Evolutionary conservation across 176 grass and related monocot genomes (phyloP).

Genomic region (Melocanna baccifera): DNA sequence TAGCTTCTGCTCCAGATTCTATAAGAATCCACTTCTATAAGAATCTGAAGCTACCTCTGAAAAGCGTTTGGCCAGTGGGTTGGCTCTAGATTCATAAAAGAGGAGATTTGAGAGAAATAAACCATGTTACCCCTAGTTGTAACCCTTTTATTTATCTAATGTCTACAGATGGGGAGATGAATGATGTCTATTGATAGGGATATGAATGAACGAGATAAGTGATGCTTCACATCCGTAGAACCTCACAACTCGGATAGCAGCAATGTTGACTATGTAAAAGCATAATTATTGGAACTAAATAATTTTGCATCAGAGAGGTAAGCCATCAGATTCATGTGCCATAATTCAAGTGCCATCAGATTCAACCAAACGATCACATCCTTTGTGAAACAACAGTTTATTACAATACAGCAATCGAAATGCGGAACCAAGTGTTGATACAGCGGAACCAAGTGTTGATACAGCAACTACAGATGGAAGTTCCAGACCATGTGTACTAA

Average conservation of each 20-base stretch:
- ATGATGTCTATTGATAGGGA: not conserved
- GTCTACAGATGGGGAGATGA: not conserved
- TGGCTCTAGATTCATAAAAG: too few relatives aligned
- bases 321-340: constrained; percentile 3
- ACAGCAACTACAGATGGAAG: constrained; percentile 1
- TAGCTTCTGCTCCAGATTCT: too few relatives aligned
- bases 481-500: constrained; percentile 21
- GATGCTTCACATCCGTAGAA: not conserved
- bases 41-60: too few relatives aligned
- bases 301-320: constrained; percentile 9
- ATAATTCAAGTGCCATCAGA: too few relatives aligned
- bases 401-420: constrained; percentile 37
- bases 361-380: constrained; percentile 7
- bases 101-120: too few relatives aligned
- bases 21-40: too few relatives aligned
- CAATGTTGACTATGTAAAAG: not conserved
- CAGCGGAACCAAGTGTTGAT: constrained; percentile 7
- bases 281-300: not conserved
- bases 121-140: too few relatives aligned
- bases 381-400: constrained; percentile 40
- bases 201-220: not conserved
- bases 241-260: not conserved
- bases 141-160: too few relatives aligned
- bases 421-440: too few relatives aligned
- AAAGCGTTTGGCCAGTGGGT: too few relatives aligned